phyloP scores from a whole-genome alignment of 371 early-diverging fungal genomes.

The Blakeslea trispora region DNA sequence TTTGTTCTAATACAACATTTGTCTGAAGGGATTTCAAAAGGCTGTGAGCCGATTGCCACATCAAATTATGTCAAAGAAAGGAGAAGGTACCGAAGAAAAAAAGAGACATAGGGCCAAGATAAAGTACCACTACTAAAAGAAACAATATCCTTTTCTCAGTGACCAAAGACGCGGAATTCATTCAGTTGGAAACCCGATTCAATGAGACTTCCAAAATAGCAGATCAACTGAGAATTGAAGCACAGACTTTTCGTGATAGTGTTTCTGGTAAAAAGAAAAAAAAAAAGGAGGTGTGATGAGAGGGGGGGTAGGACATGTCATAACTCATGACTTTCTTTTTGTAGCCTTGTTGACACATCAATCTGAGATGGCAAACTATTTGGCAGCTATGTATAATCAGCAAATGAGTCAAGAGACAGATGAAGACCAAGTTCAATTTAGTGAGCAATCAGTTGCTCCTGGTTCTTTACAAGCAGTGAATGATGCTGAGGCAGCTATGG shows the following conservation, averaged over 20 bases:
- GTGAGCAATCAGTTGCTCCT: constrained; percentile 46
- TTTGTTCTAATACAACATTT: not conserved
- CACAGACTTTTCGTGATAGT: constrained; percentile 75
- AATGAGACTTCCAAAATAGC: constrained; percentile 59
- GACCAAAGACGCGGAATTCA: constrained; percentile 73
- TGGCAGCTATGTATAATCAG: constrained; percentile 56
- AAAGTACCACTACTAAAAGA: not conserved
- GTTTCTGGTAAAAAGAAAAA: constrained; percentile 51
- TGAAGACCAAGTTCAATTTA: constrained; percentile 38
- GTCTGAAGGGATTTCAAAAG: constrained; percentile 32
- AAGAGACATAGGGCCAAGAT: too few species aligned
- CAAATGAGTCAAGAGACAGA: constrained; percentile 27
- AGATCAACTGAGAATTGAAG: constrained; percentile 62
- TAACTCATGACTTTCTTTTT: not conserved
- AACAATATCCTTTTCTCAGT: constrained; percentile 40
- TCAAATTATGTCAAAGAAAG: constrained; percentile 48
- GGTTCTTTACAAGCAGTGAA: constrained; percentile 58
- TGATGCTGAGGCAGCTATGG: constrained; percentile 58
- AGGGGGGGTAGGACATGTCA: not conserved
- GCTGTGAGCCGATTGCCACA: constrained; percentile 38
- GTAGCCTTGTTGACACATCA: constrained; percentile 65
- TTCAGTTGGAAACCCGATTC: constrained; percentile 62
- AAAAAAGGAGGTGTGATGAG: not conserved
- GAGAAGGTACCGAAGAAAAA: constrained; percentile 33
- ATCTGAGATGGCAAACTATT: constrained; percentile 59